Conservation (phyloP, 306 rosid species). For the Cucurbita maxima region DNA sequence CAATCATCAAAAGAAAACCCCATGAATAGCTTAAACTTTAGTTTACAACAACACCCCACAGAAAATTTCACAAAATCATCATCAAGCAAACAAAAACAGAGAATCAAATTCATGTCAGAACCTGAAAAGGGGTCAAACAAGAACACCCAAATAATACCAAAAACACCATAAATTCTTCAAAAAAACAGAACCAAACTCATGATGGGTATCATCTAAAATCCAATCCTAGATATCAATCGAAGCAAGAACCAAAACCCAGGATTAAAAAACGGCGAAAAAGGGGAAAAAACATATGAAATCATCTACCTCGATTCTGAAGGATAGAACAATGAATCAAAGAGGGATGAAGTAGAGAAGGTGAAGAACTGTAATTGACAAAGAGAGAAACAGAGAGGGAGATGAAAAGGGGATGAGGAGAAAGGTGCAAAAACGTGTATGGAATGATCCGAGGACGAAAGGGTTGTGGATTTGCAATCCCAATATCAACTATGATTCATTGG, state of each 20-base stretch:
- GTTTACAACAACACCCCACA: not conserved
- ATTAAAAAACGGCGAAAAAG: not conserved
- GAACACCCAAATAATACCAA: not conserved
- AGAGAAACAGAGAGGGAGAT: constrained; percentile 5
- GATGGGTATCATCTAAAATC: not conserved
- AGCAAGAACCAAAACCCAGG: not conserved
- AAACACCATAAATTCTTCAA: not conserved
- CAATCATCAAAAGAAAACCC: not conserved
- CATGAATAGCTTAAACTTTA: not conserved
- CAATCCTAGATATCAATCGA: not conserved
- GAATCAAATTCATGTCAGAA: not conserved
- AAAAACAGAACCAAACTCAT: not conserved
- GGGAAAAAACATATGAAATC: not conserved
- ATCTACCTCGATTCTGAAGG: not conserved
- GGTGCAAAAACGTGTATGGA: constrained; percentile 26
- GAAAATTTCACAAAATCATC: not conserved
- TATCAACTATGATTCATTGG: not conserved
- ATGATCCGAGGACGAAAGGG: constrained; percentile 21
- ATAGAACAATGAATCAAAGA: constrained; percentile 1
- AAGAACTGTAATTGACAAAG: not conserved
- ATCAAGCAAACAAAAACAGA: not conserved
- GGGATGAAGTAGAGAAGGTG: constrained; percentile 4
- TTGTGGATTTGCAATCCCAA: constrained; percentile 9
- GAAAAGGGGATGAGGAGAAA: not conserved
- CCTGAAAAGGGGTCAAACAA: not conserved